A percentile compares a stretch with the other conserved stretches of the same genome.
Conservation (phyloP, 2,329 filamentous ascomycete genomes). For the Colletotrichum sublineola region DNA sequence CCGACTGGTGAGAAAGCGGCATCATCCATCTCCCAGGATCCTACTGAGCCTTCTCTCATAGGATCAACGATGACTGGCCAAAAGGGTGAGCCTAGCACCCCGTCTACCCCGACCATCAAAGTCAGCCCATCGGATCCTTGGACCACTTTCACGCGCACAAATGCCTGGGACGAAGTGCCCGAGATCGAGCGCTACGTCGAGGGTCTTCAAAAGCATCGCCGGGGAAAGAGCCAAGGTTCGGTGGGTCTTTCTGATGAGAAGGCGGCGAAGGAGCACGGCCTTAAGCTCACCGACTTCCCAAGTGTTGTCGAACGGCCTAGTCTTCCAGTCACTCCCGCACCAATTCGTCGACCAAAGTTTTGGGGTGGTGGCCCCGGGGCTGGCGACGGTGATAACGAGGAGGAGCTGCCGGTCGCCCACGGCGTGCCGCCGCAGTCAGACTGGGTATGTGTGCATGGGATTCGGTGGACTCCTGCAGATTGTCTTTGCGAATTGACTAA, state of each 20-base stretch:
- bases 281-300: constrained; percentile 89
- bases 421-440: constrained; percentile 90
- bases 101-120: constrained; percentile 62
- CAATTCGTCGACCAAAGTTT: constrained; percentile 76
- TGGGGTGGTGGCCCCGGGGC: constrained; percentile 67
- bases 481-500: constrained; percentile 71
- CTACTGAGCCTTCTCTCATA: constrained; percentile 53
- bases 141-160: constrained; percentile 80
- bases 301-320: constrained; percentile 85
- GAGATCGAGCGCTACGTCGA: constrained; percentile 92
- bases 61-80: constrained; percentile 49
- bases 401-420: constrained; percentile 78
- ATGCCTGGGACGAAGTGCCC: constrained; percentile 94
- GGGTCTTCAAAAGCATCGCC: constrained; percentile 73
- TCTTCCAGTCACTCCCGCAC: constrained; percentile 90
- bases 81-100: constrained; percentile 60
- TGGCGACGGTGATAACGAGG: constrained; percentile 65
- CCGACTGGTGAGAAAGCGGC: constrained; percentile 46
- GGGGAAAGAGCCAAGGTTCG: constrained; percentile 51
- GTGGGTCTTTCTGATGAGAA: constrained; percentile 43
- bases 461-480: constrained; percentile 62
- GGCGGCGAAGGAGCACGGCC: constrained; percentile 55
- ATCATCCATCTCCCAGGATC: constrained; percentile 42
- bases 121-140: constrained; percentile 71
- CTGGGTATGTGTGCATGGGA: constrained; percentile 86